Evolutionary conservation across 306 rosid genomes (phyloP), one percentile per base, ranked within the genome.

Genomic region (Acacia crassicarpa): DNA sequence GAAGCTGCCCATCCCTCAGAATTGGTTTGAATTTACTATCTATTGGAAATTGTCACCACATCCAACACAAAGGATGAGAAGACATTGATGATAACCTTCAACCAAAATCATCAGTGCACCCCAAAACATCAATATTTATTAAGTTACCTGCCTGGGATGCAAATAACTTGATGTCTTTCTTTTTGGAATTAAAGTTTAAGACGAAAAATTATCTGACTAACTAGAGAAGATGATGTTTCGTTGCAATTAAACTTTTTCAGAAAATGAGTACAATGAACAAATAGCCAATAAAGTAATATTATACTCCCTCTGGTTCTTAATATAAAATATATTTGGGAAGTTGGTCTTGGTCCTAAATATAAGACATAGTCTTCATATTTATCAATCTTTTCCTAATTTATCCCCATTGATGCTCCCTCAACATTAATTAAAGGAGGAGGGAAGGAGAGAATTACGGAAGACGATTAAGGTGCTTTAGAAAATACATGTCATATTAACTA

Each of bases 201-300:
- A 33, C 4, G 16, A n/a, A 78, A 51, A 23, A 30, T 15, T 8
- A 23, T 35, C 33, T 68, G 33, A 40, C 76, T 54, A 8, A 67
- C 9, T 53, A 23, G 11, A 67, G 51, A 45, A 46, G 6, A 17
- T 5, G 76, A 51, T 53, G 35, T 22, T 22, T 40, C 54, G 45
- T 54, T 72, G 66, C 67, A 72, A 48, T 65, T 54, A 33, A 70
- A 59, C 44, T 78, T 77, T 40, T 49, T 35, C 41, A 63, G 70
- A 78, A 78, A 78, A n/a, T 41, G 19, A 72, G 17, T 40, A 32
- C 69, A 77, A 70, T 13, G 10, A 71, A 77, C 74, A 71, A 56
- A 35, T 33, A 59, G 45, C 78, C 72, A 46, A 59, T 40, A 59
- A 35, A 59, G 22, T 11, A 45, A 16, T 13, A 25, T 54, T 33